These are phyloP conservation scores for Fusarium anguioides DNA, from an alignment of 2,329 filamentous ascomycete genomes.

Conservation along the genomic window DNA sequence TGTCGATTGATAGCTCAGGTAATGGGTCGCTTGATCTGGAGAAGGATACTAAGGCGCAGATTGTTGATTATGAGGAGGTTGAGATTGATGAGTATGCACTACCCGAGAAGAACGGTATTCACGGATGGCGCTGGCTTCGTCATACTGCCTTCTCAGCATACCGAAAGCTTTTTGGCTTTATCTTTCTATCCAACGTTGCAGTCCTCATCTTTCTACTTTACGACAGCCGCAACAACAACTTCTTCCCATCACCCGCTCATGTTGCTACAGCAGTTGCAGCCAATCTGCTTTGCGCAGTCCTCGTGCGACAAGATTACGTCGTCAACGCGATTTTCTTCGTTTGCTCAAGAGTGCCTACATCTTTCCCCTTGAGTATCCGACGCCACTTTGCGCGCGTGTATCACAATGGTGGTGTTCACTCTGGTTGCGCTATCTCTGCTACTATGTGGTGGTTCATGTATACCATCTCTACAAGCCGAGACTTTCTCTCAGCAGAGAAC, in stretches of 20 bases:
- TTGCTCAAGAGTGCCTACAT: slow-evolving; percentile 53
- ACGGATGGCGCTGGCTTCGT: slow-evolving; percentile 33
- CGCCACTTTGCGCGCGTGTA: slow-evolving; percentile 56
- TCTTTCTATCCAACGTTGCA: slow-evolving; percentile 21
- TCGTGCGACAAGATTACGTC: slow-evolving; percentile 61
- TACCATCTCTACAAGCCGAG: slow-evolving; percentile 22
- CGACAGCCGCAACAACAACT: slow-evolving; percentile 13
- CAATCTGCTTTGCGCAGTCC: slow-evolving; percentile 54
- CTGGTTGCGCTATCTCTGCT: slow-evolving; percentile 55
- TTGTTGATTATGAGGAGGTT: not conserved
- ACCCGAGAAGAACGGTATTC: slow-evolving; percentile 26
- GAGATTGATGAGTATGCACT: slow-evolving; percentile 18
- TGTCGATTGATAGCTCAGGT: slow-evolving; percentile 2
- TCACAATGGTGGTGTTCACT: slow-evolving; percentile 59
- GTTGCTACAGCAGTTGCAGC: slow-evolving; percentile 31
- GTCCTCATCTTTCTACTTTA: slow-evolving; percentile 21
- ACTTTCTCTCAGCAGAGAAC: not conserved
- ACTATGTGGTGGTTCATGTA: slow-evolving; percentile 54
- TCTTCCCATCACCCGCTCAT: slow-evolving; percentile 14
- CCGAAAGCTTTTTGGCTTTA: slow-evolving; percentile 30
- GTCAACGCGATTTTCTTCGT: slow-evolving; percentile 58
- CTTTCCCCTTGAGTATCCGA: slow-evolving; percentile 56
- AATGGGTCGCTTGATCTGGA: slow-evolving; percentile 15
- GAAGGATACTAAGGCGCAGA: not conserved
- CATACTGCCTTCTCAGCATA: slow-evolving; percentile 31